Base-by-base conservation (phyloP, 805 yeast genomes). In the Candida odintsovae region DNA sequence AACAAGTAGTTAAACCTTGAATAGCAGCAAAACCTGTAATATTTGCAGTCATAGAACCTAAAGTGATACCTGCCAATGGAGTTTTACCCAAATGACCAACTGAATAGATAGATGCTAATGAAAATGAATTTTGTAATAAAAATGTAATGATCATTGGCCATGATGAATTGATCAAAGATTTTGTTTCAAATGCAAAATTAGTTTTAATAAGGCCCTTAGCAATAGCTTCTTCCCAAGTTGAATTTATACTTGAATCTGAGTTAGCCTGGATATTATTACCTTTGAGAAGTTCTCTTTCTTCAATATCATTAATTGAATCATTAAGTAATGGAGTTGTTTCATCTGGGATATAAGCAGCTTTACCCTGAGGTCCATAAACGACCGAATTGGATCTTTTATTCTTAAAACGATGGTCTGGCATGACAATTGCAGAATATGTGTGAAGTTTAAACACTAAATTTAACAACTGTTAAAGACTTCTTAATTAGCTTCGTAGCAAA, bases 31-130 rank as follows among this genome's bases (percentile, higher is more conserved):
- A 80, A 2, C 62, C 63, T 1, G 94, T 83, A 48, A 87, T 85
- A 52, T 83, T 83, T 1, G 90, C 86, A 3, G 95, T 86, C 90
- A 86, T 87, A 1, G 88, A 76, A 1, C 89, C 94, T 61, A 87
- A 68, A 0, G 92, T 83, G 9, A 86, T 90, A 1, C 95, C 95
- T 1, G 92, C 94, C 41, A 87, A 71, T 59, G 86, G 87, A 23
- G 76, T 73, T 40, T 86, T 85, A 20, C 95, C 95, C 44, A 86
- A 67, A 60, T 83, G 90, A 16, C 95, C 94, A 2, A 89, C 97
- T 0, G 61, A 56, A 38, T 56, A 58, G 33, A 59, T 57, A 1
- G 62, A 58, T 12, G 62, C 57, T 16, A 60, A 40, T 6, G 64
- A 55, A 12, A 60, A 51, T 3, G 63, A 58, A 38, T 59, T 54